Conservation (phyloP, 2,329 filamentous ascomycete genomes). For the Fonsecaea erecta region DNA sequence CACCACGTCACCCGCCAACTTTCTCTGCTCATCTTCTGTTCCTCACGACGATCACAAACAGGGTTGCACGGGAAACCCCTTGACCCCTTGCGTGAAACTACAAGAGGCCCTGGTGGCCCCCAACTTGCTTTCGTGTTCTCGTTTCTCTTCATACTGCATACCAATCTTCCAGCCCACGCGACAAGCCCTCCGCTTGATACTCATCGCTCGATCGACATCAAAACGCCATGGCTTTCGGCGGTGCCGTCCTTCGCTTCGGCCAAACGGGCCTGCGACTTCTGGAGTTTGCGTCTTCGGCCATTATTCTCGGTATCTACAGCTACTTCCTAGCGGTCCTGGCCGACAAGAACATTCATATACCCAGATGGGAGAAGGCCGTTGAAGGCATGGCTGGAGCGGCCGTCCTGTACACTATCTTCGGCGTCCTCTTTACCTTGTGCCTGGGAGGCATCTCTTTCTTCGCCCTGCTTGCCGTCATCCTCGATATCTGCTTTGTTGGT, state of each 20-base stretch:
- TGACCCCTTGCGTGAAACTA: background rate
- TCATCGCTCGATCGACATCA: slow-evolving; percentile 8
- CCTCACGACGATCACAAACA: background rate
- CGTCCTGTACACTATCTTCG: slow-evolving; percentile 73
- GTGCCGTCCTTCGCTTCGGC: slow-evolving; percentile 68
- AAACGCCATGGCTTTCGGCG: slow-evolving; percentile 61
- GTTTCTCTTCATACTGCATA: background rate
- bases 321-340: slow-evolving; percentile 80
- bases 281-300: slow-evolving; percentile 71
- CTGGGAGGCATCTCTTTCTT: slow-evolving; percentile 76
- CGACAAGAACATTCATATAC: slow-evolving; percentile 67
- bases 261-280: slow-evolving; percentile 75
- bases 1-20: slow-evolving; percentile 7
- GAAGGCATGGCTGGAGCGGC: slow-evolving; percentile 77
- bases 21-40: background rate
- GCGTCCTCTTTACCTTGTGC: slow-evolving; percentile 76
- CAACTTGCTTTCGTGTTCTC: background rate
- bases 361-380: slow-evolving; percentile 71
- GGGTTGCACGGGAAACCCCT: background rate
- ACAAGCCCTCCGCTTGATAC: background rate
- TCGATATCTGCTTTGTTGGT: slow-evolving; percentile 77
- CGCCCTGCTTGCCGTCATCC: slow-evolving; percentile 71
- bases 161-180: background rate
- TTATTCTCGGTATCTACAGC: slow-evolving; percentile 78
- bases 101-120: background rate